phyloP scores from a whole-genome alignment of 1,284 basidiomycete species.

The Somion occarium region DNA sequence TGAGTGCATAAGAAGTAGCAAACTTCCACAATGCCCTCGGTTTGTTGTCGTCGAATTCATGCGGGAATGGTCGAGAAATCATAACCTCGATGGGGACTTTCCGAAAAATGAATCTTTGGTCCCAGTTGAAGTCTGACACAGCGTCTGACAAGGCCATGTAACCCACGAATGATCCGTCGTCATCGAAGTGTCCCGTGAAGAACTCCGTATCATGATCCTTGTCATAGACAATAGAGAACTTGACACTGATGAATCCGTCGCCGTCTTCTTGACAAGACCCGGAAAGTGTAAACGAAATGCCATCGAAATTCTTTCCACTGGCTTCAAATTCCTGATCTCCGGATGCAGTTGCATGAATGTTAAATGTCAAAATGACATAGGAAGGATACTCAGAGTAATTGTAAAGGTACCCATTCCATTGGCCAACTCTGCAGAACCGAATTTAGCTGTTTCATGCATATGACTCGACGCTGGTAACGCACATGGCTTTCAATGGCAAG shows the following conservation, averaged over 20 bases:
- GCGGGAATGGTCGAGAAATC: constrained; percentile 5
- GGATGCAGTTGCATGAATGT: background rate
- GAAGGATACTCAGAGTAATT: background rate
- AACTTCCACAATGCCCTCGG: constrained; percentile 10
- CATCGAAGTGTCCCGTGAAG: background rate
- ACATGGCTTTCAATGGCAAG: background rate
- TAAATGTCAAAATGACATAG: background rate
- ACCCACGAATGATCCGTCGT: background rate
- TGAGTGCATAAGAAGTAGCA: constrained; percentile 5
- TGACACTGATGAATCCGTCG: background rate
- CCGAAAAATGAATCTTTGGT: background rate
- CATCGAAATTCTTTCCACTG: background rate
- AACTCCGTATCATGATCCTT: background rate
- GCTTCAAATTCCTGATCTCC: background rate
- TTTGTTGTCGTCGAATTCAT: constrained; percentile 1
- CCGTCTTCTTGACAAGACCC: background rate
- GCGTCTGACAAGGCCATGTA: background rate
- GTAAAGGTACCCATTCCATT: constrained; percentile 2
- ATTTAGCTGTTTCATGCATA: background rate
- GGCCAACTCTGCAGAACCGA: background rate
- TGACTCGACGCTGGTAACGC: background rate
- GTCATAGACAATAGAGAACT: background rate
- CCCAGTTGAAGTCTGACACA: background rate
- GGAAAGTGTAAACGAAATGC: background rate
- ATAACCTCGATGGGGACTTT: constrained; percentile 3